Base-by-base conservation (phyloP, 768 basidiomycete species). In the Epithele typhae region DNA sequence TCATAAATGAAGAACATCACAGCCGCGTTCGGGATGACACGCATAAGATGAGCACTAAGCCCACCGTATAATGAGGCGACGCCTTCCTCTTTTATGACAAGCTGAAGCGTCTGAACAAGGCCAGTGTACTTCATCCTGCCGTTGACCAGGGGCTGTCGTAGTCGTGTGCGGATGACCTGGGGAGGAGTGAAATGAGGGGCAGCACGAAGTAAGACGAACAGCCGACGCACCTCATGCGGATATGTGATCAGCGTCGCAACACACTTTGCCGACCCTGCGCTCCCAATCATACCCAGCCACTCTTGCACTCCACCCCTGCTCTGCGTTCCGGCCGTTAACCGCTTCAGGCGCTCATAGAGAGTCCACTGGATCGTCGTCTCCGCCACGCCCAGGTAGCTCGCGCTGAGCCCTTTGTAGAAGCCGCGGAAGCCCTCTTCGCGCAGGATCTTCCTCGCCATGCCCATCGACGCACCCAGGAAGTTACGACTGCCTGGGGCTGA, bases 1-100 rank as follows among this genome's bases (percentile, higher is more conserved):
- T 98, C 94, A 60, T 97, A 97, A 60, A 96, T 92, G 51, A 82
- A 83, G 69, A 86, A 99, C 95, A 98, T 97, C 54, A 94, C 90
- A 1, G 87, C 88, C 0, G 95, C 95, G 57, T 99, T 99, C 6
- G 95, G 95, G 3, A 99, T 90, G 47, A 97, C 93, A 40, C 96
- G 84, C 79, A 99, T 86, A 47, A 99, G 74, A 64, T 98, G 96
- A 0, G 96, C 93, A 44, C 84, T 87, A 45, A 99, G 77, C 9
- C 96, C 96, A 25, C 91, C 87, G 58, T 99, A 98, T 17, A 98
- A 63, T 4, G 87, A 81, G 34, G 81, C 75, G 2, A 80, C 81
- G 21, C 93, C 96, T 62, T 99, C 96, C 63, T 99, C 96, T 3
- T 79, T 80, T 33, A 95, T 76, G 49, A 99, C 82, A 5, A 93